Evolutionary conservation across 2,329 filamentous ascomycete genomes (phyloP), one percentile per base, ranked within the genome.

Genomic region (Phyllosticta citriasiana): DNA sequence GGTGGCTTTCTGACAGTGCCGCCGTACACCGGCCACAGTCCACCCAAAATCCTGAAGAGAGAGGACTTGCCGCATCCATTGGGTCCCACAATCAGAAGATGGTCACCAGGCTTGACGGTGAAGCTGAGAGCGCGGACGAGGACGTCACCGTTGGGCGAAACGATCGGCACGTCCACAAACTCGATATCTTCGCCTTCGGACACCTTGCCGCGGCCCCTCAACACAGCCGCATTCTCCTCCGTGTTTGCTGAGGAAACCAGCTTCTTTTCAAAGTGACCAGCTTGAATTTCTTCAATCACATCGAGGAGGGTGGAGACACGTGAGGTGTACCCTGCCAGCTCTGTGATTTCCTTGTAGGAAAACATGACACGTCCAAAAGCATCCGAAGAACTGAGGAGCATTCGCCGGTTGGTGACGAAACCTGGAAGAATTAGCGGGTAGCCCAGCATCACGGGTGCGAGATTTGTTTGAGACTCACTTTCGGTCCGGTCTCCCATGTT

Each of bases 41-140:
- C 94, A 64, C 94, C 94, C 0, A 99, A 83, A 67, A 99, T 99
- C 47, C 94, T 87, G 83, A 99, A 99, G 2, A 99, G 82, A 16
- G 89, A 95, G 0, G 91, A 96, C 75, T 99, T 99, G 52, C 94
- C 94, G 73, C 94, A 99, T 47, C 94, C 94, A 72, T 99, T 99
- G 24, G 94, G 94, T 0, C 94, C 94, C 52, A 97, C 89, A 52
- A 99, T 94, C 47, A 99, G 84, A 6, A 99, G 82, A 68, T 99
- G 94, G 63, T 96, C 91, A 60, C 91, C 91, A 1, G 88, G 87
- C 61, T 86, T 84, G 64, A 99, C 89, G 27, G 86, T 85, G 77
- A 99, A 99, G 40, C 89, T 94, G 4, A 99, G 81, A 22, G 88
- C 87, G 63, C 84, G 86, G 59, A 97, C 86, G 2, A 99, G 83